Evolutionary conservation across 345 rosid genomes (phyloP), one percentile per base, ranked within the genome.

Genomic region (Ceriops decandra): DNA sequence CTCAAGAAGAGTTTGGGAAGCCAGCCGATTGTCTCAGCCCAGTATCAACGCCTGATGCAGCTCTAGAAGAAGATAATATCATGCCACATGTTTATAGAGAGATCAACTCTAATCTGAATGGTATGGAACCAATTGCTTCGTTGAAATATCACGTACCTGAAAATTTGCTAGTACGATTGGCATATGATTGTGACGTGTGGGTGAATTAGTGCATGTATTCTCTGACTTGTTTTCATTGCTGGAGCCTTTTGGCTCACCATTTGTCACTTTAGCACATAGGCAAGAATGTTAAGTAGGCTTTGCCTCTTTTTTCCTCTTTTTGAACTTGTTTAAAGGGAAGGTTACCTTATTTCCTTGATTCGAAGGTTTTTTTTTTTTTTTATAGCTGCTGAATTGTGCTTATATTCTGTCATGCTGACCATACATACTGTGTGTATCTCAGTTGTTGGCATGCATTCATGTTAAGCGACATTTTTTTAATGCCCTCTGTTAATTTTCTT

Each of bases 1-100:
- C 77, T 69, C 90, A 81, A 46, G 98, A 91, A 52, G 97, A 88
- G 72, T 85, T 80, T 46, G 88, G 96, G 97, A 80, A 86, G 81
- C 85, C 84, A 49, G 74, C 74, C 1, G 89, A 87, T 76, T 72
- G 82, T 74, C 81, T 77, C 59, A 91, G 91, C 67, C 91, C 87
- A 35, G 33, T 77, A 68, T 93, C 92, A 59, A 89, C 92, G 8
- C 88, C 91, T 0, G 88, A 91, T 74, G 74, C 76, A 42, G 81
- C 84, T 68, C 62, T 71, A 0, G 78, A 68, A 5, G 95, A 88
- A 60, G 90, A 84, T 22, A 77, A 72, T 20, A 60, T 68, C 22
- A 65, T 77, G 68, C 86, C 90, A 24, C 85, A 77, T 69, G 92
- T 76, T 76, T 88, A 86, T 71, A 77, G 74, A 74, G 92, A 93